Conservation (phyloP, 805 yeast genomes). For the Nematodospora valgi region DNA sequence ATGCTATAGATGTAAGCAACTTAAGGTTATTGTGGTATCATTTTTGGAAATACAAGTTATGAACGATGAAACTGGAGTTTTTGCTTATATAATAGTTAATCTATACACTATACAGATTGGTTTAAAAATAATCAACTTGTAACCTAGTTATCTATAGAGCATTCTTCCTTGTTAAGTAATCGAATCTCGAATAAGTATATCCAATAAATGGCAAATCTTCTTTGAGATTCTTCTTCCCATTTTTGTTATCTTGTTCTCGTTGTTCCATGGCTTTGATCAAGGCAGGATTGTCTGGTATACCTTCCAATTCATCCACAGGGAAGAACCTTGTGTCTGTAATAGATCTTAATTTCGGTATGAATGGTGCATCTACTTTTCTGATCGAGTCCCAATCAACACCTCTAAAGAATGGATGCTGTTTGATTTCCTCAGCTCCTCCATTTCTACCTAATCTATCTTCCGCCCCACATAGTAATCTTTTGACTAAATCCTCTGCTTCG, state of each 20-base stretch:
- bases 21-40: too few species aligned
- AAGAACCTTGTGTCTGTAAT: conserved; percentile 96
- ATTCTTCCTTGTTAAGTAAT: conserved; percentile 79
- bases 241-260: conserved; percentile 50
- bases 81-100: too few species aligned
- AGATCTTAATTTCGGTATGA: conserved; percentile 85
- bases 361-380: conserved; percentile 86
- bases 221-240: conserved; percentile 48
- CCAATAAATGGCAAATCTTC: conserved; percentile 97
- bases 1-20: too few species aligned
- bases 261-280: conserved; percentile 56
- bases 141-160: too few species aligned
- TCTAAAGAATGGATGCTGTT: conserved; percentile 85
- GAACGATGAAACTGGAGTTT: too few species aligned
- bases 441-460: conserved; percentile 81
- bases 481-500: conserved; percentile 83
- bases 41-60: too few species aligned
- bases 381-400: conserved; percentile 96
- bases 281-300: conserved; percentile 84
- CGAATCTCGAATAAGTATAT: conserved; percentile 93
- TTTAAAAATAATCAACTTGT: too few species aligned
- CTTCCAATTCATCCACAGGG: conserved; percentile 96
- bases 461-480: conserved; percentile 70
- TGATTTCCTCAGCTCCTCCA: conserved; percentile 91
- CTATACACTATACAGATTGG: too few species aligned